These are phyloP conservation scores for Fraxinus latifolia DNA, from an alignment of 305 asterid species.

Conservation along the genomic window DNA sequence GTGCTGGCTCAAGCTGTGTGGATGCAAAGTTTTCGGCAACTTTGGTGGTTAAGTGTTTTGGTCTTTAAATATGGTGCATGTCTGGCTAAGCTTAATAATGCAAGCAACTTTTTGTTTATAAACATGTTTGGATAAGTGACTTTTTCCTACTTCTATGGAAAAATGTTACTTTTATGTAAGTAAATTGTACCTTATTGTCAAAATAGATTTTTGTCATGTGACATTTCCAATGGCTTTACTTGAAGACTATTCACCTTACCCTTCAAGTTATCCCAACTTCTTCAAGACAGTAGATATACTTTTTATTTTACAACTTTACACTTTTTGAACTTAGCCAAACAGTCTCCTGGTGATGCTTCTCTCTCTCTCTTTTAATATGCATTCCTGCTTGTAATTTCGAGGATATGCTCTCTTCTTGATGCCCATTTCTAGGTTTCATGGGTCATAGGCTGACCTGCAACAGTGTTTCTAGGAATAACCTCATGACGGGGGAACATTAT, in stretches of 20 bases:
- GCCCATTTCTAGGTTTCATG: neutral
- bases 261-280: neutral
- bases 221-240: neutral
- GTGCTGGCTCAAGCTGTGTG: neutral
- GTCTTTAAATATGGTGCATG: neutral
- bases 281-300: neutral
- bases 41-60: neutral
- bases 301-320: neutral
- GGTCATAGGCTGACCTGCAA: neutral
- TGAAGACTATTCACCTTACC: neutral
- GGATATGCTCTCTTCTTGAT: neutral
- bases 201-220: neutral
- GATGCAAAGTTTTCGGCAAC: neutral
- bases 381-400: neutral
- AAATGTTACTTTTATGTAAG: neutral
- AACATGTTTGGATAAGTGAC: neutral
- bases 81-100: neutral
- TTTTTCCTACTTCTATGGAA: neutral
- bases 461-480: neutral
- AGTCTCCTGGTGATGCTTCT: neutral
- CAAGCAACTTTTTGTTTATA: neutral
- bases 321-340: neutral
- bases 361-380: neutral
- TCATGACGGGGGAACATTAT: neutral
- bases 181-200: neutral